A percentile compares a stretch with the other conserved stretches of the same genome.
Evolutionary conservation across 495 filamentous ascomycete species (phyloP).

Genomic region (Aspergillus kassunensis): DNA sequence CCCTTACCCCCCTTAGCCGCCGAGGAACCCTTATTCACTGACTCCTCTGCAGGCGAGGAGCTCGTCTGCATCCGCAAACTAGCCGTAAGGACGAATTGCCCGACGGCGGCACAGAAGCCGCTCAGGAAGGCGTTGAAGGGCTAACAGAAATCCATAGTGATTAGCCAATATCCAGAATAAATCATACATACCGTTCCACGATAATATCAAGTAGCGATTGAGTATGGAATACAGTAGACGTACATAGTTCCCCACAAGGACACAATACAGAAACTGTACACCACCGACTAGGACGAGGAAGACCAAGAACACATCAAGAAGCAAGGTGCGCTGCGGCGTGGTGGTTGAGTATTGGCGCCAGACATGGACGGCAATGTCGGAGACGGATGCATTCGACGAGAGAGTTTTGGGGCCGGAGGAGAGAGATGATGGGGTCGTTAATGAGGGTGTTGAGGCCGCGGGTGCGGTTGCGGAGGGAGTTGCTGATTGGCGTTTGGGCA

Average conservation of each 20-base stretch:
- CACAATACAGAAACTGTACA: slow-evolving; percentile 90
- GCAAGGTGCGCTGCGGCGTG: slow-evolving; percentile 86
- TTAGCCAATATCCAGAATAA: background rate
- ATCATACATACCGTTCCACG: background rate
- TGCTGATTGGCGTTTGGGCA: slow-evolving; percentile 49
- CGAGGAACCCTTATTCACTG: slow-evolving; percentile 18
- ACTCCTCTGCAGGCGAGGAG: background rate
- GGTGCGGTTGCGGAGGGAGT: slow-evolving; percentile 26
- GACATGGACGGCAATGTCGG: slow-evolving; percentile 52
- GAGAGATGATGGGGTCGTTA: slow-evolving; percentile 33
- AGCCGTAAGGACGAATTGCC: slow-evolving; percentile 94
- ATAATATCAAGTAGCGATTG: background rate
- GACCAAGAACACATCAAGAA: slow-evolving; percentile 87
- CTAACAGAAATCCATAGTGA: slow-evolving; percentile 35
- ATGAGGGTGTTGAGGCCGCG: slow-evolving; percentile 22
- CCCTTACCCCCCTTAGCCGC: slow-evolving; percentile 35
- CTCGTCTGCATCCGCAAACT: slow-evolving; percentile 87
- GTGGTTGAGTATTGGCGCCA: slow-evolving; percentile 70
- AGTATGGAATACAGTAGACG: slow-evolving; percentile 20
- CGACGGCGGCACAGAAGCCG: slow-evolving; percentile 91
- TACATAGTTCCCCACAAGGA: slow-evolving; percentile 93
- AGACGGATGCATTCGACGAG: slow-evolving; percentile 42
- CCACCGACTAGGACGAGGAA: slow-evolving; percentile 83
- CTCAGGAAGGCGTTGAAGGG: slow-evolving; percentile 98
- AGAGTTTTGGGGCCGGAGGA: slow-evolving; percentile 43